These are phyloP conservation scores for Boletus speciosus DNA, from an alignment of 768 basidiomycete genomes.

Conservation along the genomic window DNA sequence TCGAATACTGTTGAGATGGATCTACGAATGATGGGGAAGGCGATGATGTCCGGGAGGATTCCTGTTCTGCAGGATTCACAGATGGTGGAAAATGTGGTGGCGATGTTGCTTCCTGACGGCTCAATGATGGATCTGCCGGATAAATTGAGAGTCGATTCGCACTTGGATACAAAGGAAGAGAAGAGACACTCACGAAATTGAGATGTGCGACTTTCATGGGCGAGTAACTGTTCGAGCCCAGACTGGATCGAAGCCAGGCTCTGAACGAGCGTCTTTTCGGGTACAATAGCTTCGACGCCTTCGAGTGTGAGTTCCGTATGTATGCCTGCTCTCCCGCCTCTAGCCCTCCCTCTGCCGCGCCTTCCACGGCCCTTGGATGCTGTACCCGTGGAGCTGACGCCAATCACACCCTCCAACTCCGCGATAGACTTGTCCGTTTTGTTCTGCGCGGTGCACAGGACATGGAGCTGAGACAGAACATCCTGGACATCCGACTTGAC, in stretches of 20 bases:
- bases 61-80: neutral
- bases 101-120: neutral
- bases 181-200: conserved; percentile 8
- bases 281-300: neutral
- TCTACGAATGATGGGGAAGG: neutral
- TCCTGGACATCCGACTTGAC: conserved; percentile 15
- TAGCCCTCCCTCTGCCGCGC: neutral
- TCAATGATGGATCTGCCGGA: neutral
- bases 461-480: conserved; percentile 14
- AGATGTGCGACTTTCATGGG: conserved; percentile 1
- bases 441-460: conserved; percentile 13
- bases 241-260: conserved; percentile 19
- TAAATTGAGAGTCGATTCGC: neutral
- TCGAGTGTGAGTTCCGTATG: neutral
- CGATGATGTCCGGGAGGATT: neutral
- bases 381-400: neutral
- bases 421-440: conserved; percentile 6
- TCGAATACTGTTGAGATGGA: neutral
- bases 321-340: neutral
- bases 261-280: conserved; percentile 6
- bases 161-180: neutral
- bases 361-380: neutral
- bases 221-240: conserved; percentile 19
- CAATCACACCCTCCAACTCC: conserved; percentile 13
- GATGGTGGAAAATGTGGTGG: neutral